Percentiles rank a stretch among this genome's conserved stretches.
These are phyloP conservation scores for Yarrowia phangngaensis DNA, from an alignment of 805 yeast genomes.

Conservation along the genomic window DNA sequence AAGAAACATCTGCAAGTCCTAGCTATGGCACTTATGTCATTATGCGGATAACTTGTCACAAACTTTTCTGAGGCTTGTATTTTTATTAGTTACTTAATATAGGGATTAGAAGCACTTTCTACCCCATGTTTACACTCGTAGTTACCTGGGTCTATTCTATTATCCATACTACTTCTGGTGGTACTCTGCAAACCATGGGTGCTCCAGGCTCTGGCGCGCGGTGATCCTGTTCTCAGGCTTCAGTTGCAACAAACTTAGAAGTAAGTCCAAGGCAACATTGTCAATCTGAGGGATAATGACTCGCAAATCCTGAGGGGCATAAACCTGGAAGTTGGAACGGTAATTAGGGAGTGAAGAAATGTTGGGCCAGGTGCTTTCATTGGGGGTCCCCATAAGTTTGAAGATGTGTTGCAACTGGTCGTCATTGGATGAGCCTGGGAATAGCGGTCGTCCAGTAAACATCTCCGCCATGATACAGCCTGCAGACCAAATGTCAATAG, in stretches of 20 bases:
- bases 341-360: constrained; percentile 84
- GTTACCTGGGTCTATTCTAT: no score
- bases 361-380: constrained; percentile 97
- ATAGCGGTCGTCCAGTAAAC: constrained; percentile 96
- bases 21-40: constrained; percentile 14
- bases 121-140: no score
- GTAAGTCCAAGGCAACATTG: constrained; percentile 61
- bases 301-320: constrained; percentile 82
- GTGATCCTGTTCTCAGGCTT: constrained; percentile 52
- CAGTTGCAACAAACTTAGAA: constrained; percentile 52
- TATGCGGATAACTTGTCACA: constrained; percentile 26
- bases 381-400: constrained; percentile 93
- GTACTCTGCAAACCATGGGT: constrained; percentile 80
- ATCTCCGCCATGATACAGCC: constrained; percentile 98
- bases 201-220: constrained; percentile 52
- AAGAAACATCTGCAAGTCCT: constrained; percentile 27
- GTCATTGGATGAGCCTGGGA: constrained; percentile 94
- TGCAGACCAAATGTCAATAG: constrained; percentile 97
- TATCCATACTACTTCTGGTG: no score
- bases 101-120: no score
- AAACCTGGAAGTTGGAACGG: constrained; percentile 76
- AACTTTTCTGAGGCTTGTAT: constrained; percentile 23
- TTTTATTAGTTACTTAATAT: background rate
- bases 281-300: constrained; percentile 66
- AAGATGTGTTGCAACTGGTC: constrained; percentile 91